Conservation (phyloP, 73 alveolate genomes). For the Paramecium pentaurelia region DNA sequence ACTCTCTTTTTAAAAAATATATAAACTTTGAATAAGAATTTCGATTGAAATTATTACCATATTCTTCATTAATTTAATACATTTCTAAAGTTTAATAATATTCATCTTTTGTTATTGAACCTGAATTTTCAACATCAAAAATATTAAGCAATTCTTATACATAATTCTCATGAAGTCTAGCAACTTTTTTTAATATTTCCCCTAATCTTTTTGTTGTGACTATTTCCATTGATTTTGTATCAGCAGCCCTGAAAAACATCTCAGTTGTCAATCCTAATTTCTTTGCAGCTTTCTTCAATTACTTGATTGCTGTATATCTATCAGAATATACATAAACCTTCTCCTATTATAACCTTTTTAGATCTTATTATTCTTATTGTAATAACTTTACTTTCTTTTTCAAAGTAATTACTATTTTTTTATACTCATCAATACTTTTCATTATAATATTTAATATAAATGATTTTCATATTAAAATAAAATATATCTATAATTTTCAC, state of each 20-base stretch:
- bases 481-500: not conserved
- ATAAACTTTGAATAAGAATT: slow-evolving; percentile 5
- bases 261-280: slow-evolving; percentile 20
- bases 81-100: slow-evolving; percentile 9
- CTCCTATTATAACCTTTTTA: not conserved
- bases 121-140: not conserved
- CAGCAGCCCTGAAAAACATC: slow-evolving; percentile 44
- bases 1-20: not conserved
- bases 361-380: not conserved
- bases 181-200: not conserved
- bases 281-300: not conserved
- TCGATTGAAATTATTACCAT: not conserved
- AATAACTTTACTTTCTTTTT: not conserved
- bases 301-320: not conserved
- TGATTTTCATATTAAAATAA: not conserved
- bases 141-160: not conserved
- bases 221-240: not conserved
- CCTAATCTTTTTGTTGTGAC: not conserved
- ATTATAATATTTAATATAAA: not conserved
- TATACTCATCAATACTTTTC: slow-evolving; percentile 30
- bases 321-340: not conserved
- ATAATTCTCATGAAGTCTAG: not conserved
- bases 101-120: not conserved
- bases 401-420: not conserved
- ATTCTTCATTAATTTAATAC: not conserved